Evolutionary conservation across 352 stramenopile species (phyloP), one percentile per base, ranked within the genome.

Genomic region (Pythium graminicola): DNA sequence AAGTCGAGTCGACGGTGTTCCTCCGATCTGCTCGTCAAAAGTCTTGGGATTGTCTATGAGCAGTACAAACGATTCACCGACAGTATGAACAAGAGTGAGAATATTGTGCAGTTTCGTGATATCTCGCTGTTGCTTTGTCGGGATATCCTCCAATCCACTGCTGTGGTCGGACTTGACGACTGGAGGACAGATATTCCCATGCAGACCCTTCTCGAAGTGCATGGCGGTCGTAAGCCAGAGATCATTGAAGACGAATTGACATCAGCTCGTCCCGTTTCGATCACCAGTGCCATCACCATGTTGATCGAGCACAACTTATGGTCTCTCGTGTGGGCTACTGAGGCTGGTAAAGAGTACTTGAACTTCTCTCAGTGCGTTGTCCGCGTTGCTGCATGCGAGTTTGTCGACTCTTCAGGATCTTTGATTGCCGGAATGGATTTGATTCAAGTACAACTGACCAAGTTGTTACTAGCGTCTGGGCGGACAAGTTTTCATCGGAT

Each of bases 381-480:
- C 6, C 8, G 10, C 13, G 24, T 29, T 3, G 27, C 31, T 2
- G 26, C 17, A 2, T 11, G 11, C 13, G 43, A 14, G 39, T 47
- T 52, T 32, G 17, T 31, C 2, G 13, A 41, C 16, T 7, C 49
- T 3, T 40, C 26, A 9, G 10, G 38, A 17, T 38, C 4, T 40
- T 16, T n/a, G 16, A 57, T 69, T 6, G 41, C 46, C 45, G 67
- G 67, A 6, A 49, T 28, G 20, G 38, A 43, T 20, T 6, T 74
- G 9, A 61, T 74, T 20, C 56, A 70, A 46, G 55, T 31, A 35
- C 40, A 61, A 17, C 28, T 73, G 5, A 49, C 62, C 33, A 49
- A 65, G 38, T 65, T 72, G 32, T 58, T 80, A 33, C 29, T 72
- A 9, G 60, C 48, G 20, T 67, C 65, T 14, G 67, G 67, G 1